A percentile compares a stretch with the other conserved stretches of the same genome.
phyloP scores from a whole-genome alignment of 495 filamentous ascomycete genomes.

The Penicillium roqueforti region DNA sequence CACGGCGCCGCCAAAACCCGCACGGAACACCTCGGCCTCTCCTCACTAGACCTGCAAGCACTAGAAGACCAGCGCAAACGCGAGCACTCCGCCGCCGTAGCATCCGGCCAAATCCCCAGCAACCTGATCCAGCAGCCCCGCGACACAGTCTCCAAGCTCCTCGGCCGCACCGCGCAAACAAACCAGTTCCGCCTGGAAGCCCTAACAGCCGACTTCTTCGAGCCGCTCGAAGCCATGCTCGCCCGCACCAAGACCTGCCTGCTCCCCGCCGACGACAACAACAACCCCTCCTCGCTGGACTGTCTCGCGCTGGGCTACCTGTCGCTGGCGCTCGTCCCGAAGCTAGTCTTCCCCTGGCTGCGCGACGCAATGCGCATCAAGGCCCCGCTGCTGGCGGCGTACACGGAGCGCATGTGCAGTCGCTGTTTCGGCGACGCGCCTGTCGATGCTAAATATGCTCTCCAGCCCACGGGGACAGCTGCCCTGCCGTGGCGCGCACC shows the following conservation, averaged over 20 bases:
- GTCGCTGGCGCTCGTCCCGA: slow-evolving; percentile 63
- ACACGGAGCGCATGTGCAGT: slow-evolving; percentile 46
- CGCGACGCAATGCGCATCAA: slow-evolving; percentile 54
- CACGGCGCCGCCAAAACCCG: slow-evolving; percentile 63
- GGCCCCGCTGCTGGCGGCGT: slow-evolving; percentile 51
- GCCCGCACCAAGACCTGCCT: slow-evolving; percentile 49
- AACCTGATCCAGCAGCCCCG: slow-evolving; percentile 39
- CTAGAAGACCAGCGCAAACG: slow-evolving; percentile 42
- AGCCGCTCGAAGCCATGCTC: slow-evolving; percentile 62
- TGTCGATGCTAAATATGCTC: slow-evolving; percentile 27
- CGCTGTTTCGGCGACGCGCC: slow-evolving; percentile 36
- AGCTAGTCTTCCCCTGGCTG: slow-evolving; percentile 70
- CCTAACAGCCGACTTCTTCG: slow-evolving; percentile 62
- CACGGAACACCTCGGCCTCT: slow-evolving; percentile 72
- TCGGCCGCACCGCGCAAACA: slow-evolving; percentile 37
- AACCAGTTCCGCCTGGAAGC: slow-evolving; percentile 65
- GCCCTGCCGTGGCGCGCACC: slow-evolving; percentile 38
- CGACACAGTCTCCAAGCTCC: slow-evolving; percentile 38
- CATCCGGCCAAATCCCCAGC: slow-evolving; percentile 40
- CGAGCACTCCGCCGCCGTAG: slow-evolving; percentile 41
- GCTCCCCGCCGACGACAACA: slow-evolving; percentile 35
- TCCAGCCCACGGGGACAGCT: slow-evolving; percentile 15
- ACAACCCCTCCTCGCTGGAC: slow-evolving; percentile 59
- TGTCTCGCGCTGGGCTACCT: slow-evolving; percentile 77
- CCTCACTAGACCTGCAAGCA: slow-evolving; percentile 57